A percentile compares a stretch with the other conserved stretches of the same genome.
These are phyloP conservation scores for Nosema muscidifuracis DNA, from an alignment of 371 early-diverging fungal species.

Conservation along the genomic window DNA sequence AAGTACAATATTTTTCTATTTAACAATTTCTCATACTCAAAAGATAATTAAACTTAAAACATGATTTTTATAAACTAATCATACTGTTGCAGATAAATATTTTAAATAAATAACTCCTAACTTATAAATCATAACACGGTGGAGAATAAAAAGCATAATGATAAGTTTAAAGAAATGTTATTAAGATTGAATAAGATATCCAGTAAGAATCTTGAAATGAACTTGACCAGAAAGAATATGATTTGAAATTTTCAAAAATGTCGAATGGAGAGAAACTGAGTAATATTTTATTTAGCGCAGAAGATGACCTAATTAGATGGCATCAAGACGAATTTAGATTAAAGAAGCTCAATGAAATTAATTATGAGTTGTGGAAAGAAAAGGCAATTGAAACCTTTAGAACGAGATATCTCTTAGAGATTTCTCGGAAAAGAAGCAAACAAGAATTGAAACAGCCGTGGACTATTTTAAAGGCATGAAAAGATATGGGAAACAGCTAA, in stretches of 20 bases:
- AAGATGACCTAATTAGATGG: not conserved
- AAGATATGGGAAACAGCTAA: not conserved
- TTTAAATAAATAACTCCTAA: not conserved
- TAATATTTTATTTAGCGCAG: not conserved
- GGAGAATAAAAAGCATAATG: not conserved
- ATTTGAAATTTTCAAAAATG: not conserved
- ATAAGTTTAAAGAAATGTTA: not conserved
- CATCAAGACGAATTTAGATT: not conserved
- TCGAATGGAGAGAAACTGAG: not conserved
- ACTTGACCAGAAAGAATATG: not conserved
- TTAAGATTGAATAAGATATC: not conserved
- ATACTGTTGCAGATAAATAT: too few species aligned
- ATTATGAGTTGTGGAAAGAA: not conserved
- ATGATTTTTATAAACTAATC: too few species aligned
- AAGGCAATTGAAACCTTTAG: not conserved
- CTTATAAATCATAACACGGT: not conserved
- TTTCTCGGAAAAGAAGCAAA: not conserved
- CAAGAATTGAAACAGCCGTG: not conserved
- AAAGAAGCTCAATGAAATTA: not conserved
- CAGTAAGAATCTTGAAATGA: not conserved
- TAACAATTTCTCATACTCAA: too few species aligned
- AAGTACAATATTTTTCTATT: too few species aligned
- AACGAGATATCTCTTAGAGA: not conserved
- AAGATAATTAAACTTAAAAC: too few species aligned
- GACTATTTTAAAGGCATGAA: not conserved